Evolutionary conservation across 2,329 filamentous ascomycete genomes (phyloP), one percentile per base, ranked within the genome.

Genomic region (Orbilia oligospora): DNA sequence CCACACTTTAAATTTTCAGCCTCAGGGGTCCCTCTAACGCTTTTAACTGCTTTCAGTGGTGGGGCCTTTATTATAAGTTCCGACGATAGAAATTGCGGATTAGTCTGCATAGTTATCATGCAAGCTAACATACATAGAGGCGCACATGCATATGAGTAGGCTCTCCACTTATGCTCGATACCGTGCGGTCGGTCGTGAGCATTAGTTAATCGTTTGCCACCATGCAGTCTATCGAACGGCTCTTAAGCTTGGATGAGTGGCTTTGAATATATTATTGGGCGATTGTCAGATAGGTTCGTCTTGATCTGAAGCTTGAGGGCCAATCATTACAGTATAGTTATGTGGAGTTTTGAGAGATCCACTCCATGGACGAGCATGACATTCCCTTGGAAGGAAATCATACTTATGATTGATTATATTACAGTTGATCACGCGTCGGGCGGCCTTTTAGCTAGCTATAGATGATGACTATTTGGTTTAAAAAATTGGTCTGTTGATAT

Each of bases 1-100:
- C 71, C 36, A 55, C 44, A 64, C 55, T 41, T 75, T 68, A 53
- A 69, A 64, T 53, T 68, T 61, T 75, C 53, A 69, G 71, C 71
- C 71, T 75, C 71, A 75, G 71, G 71, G 61, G 41, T 33, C 36
- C 36, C 44, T 18, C 22, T 22, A 56, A 24, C 33, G 33, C 36
- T 27, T 6, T 44, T 10, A 9, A 30, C 30, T 18, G 36, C 10
- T 61, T 58, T 27, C 6, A 20, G 5, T 46, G 44, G 36, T 10
- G 30, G 53, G 33, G 53, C 20, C 16, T 44, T 61, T 61, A n/a
- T n/a, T n/a, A n/a, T n/a, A 27, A 44, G 56, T 61, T 61, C 56
- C 56, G 56, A 61, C 56, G 56, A 58, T 58, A 20, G 27, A 55
- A 33, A 5, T 61, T 22, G 36, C 4, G 20, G 56, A 61, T 61